Evolutionary conservation across 352 stramenopile species (phyloP), one percentile per base, ranked within the genome.

Genomic region (Peronospora belbahrii): DNA sequence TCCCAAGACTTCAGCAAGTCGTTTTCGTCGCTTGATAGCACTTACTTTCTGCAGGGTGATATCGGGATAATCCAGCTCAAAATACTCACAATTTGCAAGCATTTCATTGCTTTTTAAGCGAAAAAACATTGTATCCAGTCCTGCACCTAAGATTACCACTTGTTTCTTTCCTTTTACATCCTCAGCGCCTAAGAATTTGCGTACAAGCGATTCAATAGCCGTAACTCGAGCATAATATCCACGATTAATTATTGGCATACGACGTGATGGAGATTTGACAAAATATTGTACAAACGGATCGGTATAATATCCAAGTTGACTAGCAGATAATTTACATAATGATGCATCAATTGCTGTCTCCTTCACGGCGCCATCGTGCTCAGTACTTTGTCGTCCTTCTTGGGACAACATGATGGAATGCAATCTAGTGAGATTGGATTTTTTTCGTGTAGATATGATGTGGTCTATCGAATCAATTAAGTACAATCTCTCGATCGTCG

Each of bases 221-320:
- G 67, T 62, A 17, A 93, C 81, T 11, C 83, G 81, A 7, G 83
- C 81, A 59, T 92, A 95, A 59, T 95, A 95, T 1, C 83, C 83
- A 41, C 83, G 79, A 50, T 95, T 93, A 52, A 95, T 95, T 45
- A 95, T 70, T 17, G 83, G 83, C 81, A 93, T 89, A 51, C 82
- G 80, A 18, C 80, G 77, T 47, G 81, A 89, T 48, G 80, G 78
- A 23, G 46, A 20, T 72, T 86, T 88, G 52, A 91, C 77, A 44
- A 95, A 95, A 52, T 70, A 90, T 41, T 70, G 63, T 46, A 83
- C 74, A 56, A 87, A 95, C 23, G 79, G 48, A 52, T 95, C 83
- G 5, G 52, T 48, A 20, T 69, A 95, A 56, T 95, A 95, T 39
- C 83, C 82, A 6, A 89, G 34, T 22, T 62, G 47, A 39, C 58